phyloP scores from a whole-genome alignment of 1,284 basidiomycete species.

The Malassezia dermatis region DNA sequence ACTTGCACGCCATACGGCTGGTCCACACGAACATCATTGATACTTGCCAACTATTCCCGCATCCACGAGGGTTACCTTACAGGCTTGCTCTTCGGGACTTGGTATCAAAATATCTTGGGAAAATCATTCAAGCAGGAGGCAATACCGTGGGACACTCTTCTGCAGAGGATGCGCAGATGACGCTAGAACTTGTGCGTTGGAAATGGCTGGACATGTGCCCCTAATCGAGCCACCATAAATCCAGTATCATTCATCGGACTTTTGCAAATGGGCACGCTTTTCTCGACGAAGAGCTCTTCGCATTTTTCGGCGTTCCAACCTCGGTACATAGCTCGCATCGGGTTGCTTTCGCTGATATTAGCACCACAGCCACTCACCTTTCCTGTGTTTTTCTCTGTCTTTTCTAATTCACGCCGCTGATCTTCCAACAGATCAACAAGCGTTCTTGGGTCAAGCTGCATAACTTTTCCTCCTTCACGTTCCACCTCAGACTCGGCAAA shows the following conservation, averaged over 20 bases:
- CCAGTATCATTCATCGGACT: background rate
- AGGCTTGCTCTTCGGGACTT: conserved; percentile 34
- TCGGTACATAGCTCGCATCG: background rate
- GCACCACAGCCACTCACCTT: background rate
- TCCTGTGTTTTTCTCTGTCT: background rate
- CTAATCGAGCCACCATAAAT: background rate
- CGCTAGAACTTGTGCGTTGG: conserved; percentile 30
- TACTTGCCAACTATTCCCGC: conserved; percentile 37
- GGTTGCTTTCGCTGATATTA: background rate
- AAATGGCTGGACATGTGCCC: conserved; percentile 13
- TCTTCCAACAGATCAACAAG: conserved; percentile 13
- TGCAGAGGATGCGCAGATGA: conserved; percentile 35
- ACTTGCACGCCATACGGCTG: conserved; percentile 34
- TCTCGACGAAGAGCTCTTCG: conserved; percentile 10
- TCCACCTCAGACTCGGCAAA: conserved; percentile 6
- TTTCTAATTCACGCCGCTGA: background rate
- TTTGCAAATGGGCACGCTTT: conserved; percentile 1
- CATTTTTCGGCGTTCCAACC: conserved; percentile 14
- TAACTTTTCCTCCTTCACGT: conserved; percentile 5
- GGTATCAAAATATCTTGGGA: conserved; percentile 29
- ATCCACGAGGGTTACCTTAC: conserved; percentile 38
- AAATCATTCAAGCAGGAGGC: conserved; percentile 35
- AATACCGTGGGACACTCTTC: conserved; percentile 34
- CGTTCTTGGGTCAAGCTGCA: conserved; percentile 7
- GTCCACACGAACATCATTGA: conserved; percentile 36